A percentile compares a stretch with the other conserved stretches of the same genome.
These are phyloP conservation scores for Fusarium citri DNA, from an alignment of 2,329 filamentous ascomycete species.

Conservation along the genomic window DNA sequence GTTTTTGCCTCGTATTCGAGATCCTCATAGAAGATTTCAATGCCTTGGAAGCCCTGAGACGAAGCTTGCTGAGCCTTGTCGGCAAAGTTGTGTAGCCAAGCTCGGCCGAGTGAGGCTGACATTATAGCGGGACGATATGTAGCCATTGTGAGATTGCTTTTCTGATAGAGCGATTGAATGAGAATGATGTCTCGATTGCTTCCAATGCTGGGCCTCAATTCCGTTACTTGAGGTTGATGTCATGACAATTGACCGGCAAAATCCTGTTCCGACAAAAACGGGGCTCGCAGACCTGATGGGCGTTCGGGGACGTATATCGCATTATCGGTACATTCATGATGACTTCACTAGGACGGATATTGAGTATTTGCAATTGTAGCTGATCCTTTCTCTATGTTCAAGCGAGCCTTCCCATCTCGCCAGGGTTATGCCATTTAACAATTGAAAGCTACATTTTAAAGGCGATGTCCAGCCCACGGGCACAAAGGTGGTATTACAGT, in stretches of 20 bases:
- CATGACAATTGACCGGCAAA: background rate
- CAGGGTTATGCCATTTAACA: background rate
- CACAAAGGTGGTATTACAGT: background rate
- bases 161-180: rapidly evolving
- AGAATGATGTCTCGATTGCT: too few relatives aligned
- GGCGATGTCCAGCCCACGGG: background rate
- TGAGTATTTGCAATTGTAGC: background rate
- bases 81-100: slow-evolving; percentile 13
- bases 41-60: slow-evolving; percentile 6
- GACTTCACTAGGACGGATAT: background rate
- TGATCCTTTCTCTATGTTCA: background rate
- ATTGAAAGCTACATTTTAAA: background rate
- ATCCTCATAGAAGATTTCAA: slow-evolving; percentile 18
- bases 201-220: rapidly evolving
- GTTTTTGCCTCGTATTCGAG: slow-evolving; percentile 14
- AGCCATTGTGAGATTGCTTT: background rate
- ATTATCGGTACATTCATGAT: too few relatives aligned
- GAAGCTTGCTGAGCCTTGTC: slow-evolving; percentile 5
- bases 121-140: slow-evolving; percentile 2
- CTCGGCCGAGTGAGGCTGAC: slow-evolving; percentile 12
- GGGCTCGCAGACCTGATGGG: background rate
- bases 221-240: background rate
- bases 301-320: background rate
- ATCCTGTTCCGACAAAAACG: slow-evolving; percentile 10
- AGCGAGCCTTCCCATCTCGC: rapidly evolving